Evolutionary conservation across 2,329 filamentous ascomycete species (phyloP), one percentile per base, ranked within the genome.

Genomic region (Botrytis sinoallii): DNA sequence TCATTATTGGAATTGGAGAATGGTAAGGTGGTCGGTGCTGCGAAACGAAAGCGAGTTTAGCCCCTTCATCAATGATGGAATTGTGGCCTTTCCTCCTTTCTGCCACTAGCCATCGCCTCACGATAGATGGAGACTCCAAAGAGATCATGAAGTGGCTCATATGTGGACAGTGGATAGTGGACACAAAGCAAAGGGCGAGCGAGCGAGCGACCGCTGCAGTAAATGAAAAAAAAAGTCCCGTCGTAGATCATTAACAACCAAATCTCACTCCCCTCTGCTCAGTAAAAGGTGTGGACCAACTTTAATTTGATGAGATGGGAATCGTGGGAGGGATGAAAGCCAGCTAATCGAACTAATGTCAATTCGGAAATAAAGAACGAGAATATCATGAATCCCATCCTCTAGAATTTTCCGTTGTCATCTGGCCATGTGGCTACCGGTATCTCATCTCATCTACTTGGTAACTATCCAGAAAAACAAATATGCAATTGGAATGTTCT

Each of bases 351-450:
- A 10, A 18, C 29, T 67, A 67, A 55, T 20, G 52, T 68, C 25
- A 55, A 42, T 55, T 3, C 25, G 70, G 70, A 67, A 72, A 46
- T 35, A 72, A 61, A 59, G 66, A 72, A 68, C 71, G 63, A 72
- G 55, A 57, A 59, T 44, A 35, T 44, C 16, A 22, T 68, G 14
- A 38, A 57, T 46, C 32, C 44, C 65, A 55, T 67, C 46, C 65
- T 67, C 25, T 38, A 52, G 32, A 40, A 67, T 40, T 67, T 22
- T 67, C 32, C 46, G 46, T 40, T 29, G 46, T n/a, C 65, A 55
- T 67, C 22, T 55, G 46, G 46, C 65, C 65, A 68, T 68, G 65
- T 67, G 65, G 32, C 35, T 68, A 55, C 65, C 46, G 46, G 35
- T 67, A 55, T 52, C 46, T 55, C 46, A 68, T 40, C 46, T 40